Evolutionary conservation across 2,329 filamentous ascomycete species (phyloP).

Genomic region (Penicillium thymicola): DNA sequence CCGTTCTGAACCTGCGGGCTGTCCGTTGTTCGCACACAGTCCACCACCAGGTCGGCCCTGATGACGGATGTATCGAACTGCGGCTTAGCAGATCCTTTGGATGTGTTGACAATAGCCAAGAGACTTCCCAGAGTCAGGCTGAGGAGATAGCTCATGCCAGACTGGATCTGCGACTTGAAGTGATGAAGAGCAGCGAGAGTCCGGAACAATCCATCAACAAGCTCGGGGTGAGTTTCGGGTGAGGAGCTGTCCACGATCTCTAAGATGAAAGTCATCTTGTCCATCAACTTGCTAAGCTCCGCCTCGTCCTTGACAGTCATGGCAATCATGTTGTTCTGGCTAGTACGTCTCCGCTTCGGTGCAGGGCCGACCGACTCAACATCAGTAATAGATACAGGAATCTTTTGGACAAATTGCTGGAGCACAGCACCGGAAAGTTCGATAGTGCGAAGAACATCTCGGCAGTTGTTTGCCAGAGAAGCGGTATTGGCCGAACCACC

Average conservation of each 20-base stretch:
- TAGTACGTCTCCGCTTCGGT: conserved; percentile 76
- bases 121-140: conserved; percentile 79
- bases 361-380: conserved; percentile 69
- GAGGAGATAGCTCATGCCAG: conserved; percentile 86
- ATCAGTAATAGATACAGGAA: conserved; percentile 67
- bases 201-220: conserved; percentile 77
- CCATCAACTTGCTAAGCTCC: conserved; percentile 65
- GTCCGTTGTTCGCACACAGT: conserved; percentile 86
- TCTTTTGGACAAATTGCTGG: conserved; percentile 66
- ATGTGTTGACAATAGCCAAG: conserved; percentile 75
- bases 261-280: conserved; percentile 78
- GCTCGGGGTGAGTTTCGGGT: conserved; percentile 68
- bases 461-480: conserved; percentile 35
- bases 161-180: conserved; percentile 74
- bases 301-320: conserved; percentile 60
- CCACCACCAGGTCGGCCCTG: conserved; percentile 85
- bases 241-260: conserved; percentile 81
- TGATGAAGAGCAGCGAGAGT: conserved; percentile 83
- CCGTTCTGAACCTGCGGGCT: conserved; percentile 93
- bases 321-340: conserved; percentile 65
- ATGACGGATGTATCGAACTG: conserved; percentile 75
- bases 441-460: conserved; percentile 69
- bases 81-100: conserved; percentile 49
- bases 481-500: conserved; percentile 24
- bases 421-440: conserved; percentile 72